Evolutionary conservation across 139 green algal species (phyloP).

Genomic region (Astrephomene gubernaculifera): DNA sequence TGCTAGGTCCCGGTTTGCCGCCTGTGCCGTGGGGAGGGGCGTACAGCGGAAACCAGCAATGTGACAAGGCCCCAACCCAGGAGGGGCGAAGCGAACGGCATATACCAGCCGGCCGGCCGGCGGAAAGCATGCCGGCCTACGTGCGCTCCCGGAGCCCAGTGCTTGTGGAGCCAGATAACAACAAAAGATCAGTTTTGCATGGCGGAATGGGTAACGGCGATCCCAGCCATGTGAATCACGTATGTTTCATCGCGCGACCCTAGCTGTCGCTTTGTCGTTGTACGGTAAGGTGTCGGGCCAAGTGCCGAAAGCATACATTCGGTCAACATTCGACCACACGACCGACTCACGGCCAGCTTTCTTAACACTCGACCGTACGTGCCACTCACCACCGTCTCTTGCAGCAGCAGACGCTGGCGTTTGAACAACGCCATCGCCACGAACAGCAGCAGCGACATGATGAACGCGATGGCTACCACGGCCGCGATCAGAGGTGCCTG

Average conservation of each 20-base stretch:
- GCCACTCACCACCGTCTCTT: conserved; percentile 49
- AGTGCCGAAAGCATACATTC: background rate
- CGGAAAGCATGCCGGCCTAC: background rate
- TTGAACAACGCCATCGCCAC: conserved; percentile 44
- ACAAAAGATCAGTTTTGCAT: background rate
- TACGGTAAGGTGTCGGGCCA: background rate
- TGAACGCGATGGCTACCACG: conserved; percentile 49
- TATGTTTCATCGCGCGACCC: too few relatives aligned
- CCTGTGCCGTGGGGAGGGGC: conserved; percentile 1
- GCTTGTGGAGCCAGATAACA: too few relatives aligned
- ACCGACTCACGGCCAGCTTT: background rate
- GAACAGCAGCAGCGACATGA: conserved; percentile 52
- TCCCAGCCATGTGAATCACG: too few relatives aligned
- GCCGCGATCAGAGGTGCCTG: conserved; percentile 43
- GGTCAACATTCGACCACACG: background rate
- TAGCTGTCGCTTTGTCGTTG: too few relatives aligned
- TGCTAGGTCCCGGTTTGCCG: conserved; percentile 50
- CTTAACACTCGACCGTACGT: background rate
- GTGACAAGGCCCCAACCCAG: too few relatives aligned
- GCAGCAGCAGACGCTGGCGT: conserved; percentile 57
- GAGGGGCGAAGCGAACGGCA: background rate
- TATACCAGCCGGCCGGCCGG: background rate
- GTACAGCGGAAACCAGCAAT: background rate
- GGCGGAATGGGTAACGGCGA: background rate
- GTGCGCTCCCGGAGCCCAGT: background rate